Conservation (phyloP, 805 yeast species). For the Sugiyamaella americana region DNA sequence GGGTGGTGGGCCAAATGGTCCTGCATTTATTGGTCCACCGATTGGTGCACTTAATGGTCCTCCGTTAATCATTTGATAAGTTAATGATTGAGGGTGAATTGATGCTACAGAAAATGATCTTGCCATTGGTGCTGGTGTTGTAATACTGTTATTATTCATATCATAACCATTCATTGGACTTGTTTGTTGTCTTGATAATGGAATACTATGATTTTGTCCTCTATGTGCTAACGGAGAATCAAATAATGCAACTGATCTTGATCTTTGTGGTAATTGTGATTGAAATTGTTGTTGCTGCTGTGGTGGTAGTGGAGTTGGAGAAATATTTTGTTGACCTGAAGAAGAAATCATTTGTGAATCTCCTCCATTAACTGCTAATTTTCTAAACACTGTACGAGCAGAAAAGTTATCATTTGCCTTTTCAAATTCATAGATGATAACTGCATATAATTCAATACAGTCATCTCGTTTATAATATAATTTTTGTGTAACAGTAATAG, state of each 20-base stretch:
- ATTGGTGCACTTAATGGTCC: conserved; percentile 1
- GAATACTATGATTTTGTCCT: not conserved
- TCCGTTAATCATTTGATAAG: not conserved
- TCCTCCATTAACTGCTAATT: conserved; percentile 19
- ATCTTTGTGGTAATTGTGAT: not conserved
- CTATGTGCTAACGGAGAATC: conserved; percentile 11
- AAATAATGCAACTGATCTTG: conserved; percentile 1
- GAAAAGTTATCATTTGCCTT: conserved; percentile 31
- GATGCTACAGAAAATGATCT: conserved; percentile 22
- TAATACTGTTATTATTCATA: not conserved
- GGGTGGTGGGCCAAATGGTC: conserved; percentile 1
- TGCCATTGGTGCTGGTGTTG: conserved; percentile 10
- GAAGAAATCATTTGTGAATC: too few relatives aligned
- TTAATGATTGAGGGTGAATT: conserved; percentile 4
- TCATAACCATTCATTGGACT: conserved; percentile 2
- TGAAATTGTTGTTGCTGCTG: not conserved
- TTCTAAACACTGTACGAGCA: conserved; percentile 33
- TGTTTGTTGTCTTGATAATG: not conserved
- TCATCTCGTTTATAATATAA: conserved; percentile 20
- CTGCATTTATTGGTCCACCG: not conserved
- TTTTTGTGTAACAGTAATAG: conserved; percentile 31
- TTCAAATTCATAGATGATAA: conserved; percentile 33
- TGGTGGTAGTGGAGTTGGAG: not conserved
- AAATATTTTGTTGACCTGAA: not conserved
- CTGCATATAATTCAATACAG: conserved; percentile 23